Percentiles rank a stretch among this genome's conserved stretches.
Conservation (phyloP, 192 early-diverging fungal species). For the Pilaira anomala region DNA sequence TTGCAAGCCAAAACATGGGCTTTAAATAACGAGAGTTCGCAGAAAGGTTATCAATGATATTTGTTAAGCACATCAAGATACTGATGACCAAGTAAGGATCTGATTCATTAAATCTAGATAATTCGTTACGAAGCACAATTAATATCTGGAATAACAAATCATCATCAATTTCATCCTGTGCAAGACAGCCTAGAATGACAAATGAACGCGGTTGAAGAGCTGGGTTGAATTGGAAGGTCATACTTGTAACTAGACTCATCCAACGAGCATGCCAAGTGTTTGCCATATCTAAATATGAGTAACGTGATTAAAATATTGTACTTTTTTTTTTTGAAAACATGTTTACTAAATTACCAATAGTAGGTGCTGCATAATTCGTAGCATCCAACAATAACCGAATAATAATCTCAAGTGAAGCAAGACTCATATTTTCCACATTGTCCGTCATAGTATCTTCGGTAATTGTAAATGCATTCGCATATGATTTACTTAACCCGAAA, state of each 20-base stretch:
- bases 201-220: conserved; percentile 91
- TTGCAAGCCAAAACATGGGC: conserved; percentile 84
- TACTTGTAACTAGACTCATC: conserved; percentile 86
- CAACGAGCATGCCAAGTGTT: conserved; percentile 84
- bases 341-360: conserved; percentile 46
- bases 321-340: background rate
- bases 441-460: conserved; percentile 47
- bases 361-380: conserved; percentile 56
- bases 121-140: conserved; percentile 74
- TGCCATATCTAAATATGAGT: conserved; percentile 53
- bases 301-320: background rate
- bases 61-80: conserved; percentile 81
- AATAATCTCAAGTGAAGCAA: conserved; percentile 47
- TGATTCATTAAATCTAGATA: conserved; percentile 72
- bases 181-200: conserved; percentile 82
- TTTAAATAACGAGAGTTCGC: conserved; percentile 72
- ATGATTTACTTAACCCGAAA: conserved; percentile 66
- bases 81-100: conserved; percentile 73
- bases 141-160: conserved; percentile 88
- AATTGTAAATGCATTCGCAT: conserved; percentile 63
- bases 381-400: conserved; percentile 63
- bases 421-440: conserved; percentile 38
- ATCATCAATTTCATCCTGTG: conserved; percentile 83
- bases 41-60: conserved; percentile 75
- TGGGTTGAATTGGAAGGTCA: conserved; percentile 88